Evolutionary conservation across 257 asterid genomes (phyloP).

Genomic region (Phtheirospermum japonicum): DNA sequence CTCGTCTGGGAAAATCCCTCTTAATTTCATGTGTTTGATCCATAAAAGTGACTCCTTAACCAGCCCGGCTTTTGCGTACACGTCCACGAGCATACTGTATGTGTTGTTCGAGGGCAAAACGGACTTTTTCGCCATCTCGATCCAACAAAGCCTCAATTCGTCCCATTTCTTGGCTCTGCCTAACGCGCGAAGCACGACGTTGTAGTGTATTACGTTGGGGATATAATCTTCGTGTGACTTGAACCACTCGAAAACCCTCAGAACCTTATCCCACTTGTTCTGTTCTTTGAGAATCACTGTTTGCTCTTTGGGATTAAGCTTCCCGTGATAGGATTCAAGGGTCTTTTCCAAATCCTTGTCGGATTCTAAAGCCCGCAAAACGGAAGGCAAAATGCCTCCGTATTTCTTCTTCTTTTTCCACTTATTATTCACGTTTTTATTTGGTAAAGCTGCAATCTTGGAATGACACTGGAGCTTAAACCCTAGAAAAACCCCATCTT

Average conservation of each 20-base stretch:
- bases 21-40: conserved; percentile 84
- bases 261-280: conserved; percentile 65
- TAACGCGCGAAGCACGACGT: conserved; percentile 74
- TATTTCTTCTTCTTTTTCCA: conserved; percentile 46
- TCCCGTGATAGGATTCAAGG: conserved; percentile 55
- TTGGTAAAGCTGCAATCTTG: conserved; percentile 42
- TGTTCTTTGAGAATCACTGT: conserved; percentile 93
- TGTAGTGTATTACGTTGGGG: conserved; percentile 90
- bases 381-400: conserved; percentile 67
- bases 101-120: conserved; percentile 81
- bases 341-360: conserved; percentile 60
- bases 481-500: conserved; percentile 45
- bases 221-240: conserved; percentile 68
- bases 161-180: conserved; percentile 93
- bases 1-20: conserved; percentile 85
- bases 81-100: conserved; percentile 90
- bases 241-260: conserved; percentile 80
- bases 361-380: conserved; percentile 56
- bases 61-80: conserved; percentile 88
- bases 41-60: conserved; percentile 83
- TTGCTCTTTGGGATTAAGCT: conserved; percentile 74
- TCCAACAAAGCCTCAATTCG: conserved; percentile 92
- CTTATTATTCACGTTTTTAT: conserved; percentile 32
- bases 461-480: conserved; percentile 49
- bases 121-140: conserved; percentile 74